Base-by-base conservation (phyloP, 2,329 filamentous ascomycete species). In the Hortaea werneckii region DNA sequence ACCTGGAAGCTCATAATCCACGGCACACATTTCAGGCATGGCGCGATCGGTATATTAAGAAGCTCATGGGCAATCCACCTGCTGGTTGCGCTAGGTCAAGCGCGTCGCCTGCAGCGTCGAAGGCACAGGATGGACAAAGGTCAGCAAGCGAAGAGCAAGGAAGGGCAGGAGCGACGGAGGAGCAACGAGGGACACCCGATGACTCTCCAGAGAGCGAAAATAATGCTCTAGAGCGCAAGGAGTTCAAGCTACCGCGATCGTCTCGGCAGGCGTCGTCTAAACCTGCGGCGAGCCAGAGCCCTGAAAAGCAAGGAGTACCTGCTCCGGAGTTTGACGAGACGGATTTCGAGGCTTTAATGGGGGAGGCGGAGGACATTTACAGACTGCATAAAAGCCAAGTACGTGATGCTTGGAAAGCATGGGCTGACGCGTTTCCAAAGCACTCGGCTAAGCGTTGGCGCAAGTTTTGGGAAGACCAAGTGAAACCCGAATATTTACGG, bases 21-120 rank as follows among this genome's bases (percentile, higher is more conserved):
- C 68, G 74, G 20, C 83, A 87, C 60, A 74, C 82, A 2, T 80
- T 68, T 65, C 81, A 86, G 49, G 83, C 83, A 12, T 87, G 83
- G 83, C 73, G 79, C 50, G 74, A 80, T 57, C 75, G 77, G 40
- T 86, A 75, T 61, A 55, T 79, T 35, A 83, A 80, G 54, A 57
- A 54, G 44, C 45, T 62, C 20, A 51, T 54, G 26, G 49, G 50
- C 40, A 48, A 48, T 6, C 55, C 58, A 27, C 50, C 49, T 11
- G 44, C 49, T 35, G 52, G 50, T 11, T 37, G 27, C 29, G 13
- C 11, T 11, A 37, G 42, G 12, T 6, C 20, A 11, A 52, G 48
- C 40, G 45, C 50, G 37, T 45, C 55, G 28, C 49, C 48, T n/a
- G 55, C 40, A 29, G 52, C 50, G 32, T 43, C 54, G 5, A n/a